phyloP scores from a whole-genome alignment of 2,329 filamentous ascomycete species.

The Dryadomyces sulphureus region DNA sequence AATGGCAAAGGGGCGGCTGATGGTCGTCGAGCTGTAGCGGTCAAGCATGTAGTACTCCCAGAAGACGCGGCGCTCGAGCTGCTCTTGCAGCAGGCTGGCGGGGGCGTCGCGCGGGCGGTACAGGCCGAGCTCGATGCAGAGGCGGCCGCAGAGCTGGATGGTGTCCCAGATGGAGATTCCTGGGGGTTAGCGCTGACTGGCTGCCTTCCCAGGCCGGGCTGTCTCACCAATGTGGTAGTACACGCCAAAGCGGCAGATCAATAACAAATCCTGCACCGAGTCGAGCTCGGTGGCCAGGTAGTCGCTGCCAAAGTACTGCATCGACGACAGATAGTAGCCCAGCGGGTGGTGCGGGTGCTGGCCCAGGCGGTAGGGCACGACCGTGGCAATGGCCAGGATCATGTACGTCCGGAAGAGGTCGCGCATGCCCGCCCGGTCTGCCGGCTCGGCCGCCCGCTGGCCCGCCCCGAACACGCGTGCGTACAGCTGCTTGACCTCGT shows the following conservation, averaged over 20 bases:
- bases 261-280: slow-evolving; percentile 24
- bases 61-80: slow-evolving; percentile 19
- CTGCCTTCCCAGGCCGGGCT: no score
- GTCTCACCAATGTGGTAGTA: slow-evolving; percentile 25
- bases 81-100: neutral
- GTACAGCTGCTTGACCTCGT: slow-evolving; percentile 1
- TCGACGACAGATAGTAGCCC: slow-evolving; percentile 24
- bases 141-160: slow-evolving; percentile 2
- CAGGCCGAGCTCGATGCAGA: slow-evolving; percentile 2
- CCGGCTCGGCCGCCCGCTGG: neutral
- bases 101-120: neutral
- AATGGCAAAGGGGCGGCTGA: slow-evolving; percentile 26
- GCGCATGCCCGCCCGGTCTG: neutral
- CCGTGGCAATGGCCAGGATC: slow-evolving; percentile 15
- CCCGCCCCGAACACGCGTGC: neutral
- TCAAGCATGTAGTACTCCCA: slow-evolving; percentile 31
- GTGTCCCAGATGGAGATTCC: slow-evolving; percentile 3
- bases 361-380: slow-evolving; percentile 19
- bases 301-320: slow-evolving; percentile 16
- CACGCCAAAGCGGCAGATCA: slow-evolving; percentile 25
- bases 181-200: neutral
- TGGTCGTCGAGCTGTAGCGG: slow-evolving; percentile 25
- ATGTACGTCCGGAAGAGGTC: slow-evolving; percentile 5
- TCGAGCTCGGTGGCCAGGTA: slow-evolving; percentile 18
- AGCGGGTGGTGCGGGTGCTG: slow-evolving; percentile 20